Conservation (phyloP, 495 filamentous ascomycete species). For the Talaromyces stipitatus region DNA sequence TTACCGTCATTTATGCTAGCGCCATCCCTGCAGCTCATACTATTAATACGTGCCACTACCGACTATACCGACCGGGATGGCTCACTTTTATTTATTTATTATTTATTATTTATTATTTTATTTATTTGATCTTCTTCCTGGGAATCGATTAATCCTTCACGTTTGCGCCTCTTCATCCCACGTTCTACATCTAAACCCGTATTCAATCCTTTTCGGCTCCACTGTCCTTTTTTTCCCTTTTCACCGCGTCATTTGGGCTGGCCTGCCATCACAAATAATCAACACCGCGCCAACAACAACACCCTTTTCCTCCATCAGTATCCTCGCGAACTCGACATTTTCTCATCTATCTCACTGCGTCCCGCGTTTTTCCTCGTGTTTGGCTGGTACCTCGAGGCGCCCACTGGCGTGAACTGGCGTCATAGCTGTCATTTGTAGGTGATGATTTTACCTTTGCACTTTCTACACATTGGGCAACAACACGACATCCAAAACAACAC, state of each 20-base stretch:
- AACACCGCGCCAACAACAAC: neutral
- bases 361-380: neutral
- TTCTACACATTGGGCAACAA: neutral
- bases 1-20: neutral
- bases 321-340: neutral
- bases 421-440: neutral
- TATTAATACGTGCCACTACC: conserved; percentile 2
- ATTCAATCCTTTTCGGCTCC: neutral
- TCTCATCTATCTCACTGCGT: neutral
- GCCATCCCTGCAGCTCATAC: neutral
- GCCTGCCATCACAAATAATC: neutral
- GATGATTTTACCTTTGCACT: neutral
- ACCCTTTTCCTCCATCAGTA: neutral
- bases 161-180: too few species aligned
- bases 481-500: neutral
- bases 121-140: neutral
- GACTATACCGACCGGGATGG: neutral
- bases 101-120: neutral
- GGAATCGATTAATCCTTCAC: too few species aligned
- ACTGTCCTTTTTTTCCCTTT: neutral
- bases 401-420: neutral
- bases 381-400: neutral
- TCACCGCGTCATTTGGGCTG: conserved; percentile 4
- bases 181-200: too few species aligned
- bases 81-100: neutral